phyloP scores from a whole-genome alignment of 176 grass and related monocot species.

The Eragrostis curvula region DNA sequence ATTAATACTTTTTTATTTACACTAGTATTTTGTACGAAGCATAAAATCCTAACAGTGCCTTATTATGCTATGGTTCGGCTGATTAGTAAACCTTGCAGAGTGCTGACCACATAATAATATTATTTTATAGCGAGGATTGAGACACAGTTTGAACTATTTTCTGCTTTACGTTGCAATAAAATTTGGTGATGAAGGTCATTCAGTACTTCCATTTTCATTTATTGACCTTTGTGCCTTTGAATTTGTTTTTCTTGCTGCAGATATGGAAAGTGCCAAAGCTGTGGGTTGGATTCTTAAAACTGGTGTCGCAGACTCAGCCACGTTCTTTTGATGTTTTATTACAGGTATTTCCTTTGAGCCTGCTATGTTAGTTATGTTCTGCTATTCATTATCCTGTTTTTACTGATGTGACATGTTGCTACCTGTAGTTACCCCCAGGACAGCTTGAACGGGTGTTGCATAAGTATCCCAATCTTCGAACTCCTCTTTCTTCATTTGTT shows the following conservation, averaged over 20 bases:
- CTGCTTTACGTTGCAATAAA: constrained; percentile 15
- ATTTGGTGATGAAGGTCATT: constrained; percentile 2
- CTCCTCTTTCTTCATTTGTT: constrained; percentile 76
- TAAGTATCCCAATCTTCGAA: constrained; percentile 66
- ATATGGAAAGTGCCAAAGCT: constrained; percentile 99
- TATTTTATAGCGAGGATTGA: not conserved
- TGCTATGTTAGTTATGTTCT: constrained; percentile 26
- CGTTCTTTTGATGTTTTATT: constrained; percentile 89
- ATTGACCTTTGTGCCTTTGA: constrained; percentile 13
- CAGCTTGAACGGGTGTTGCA: constrained; percentile 75
- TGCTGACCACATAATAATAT: not conserved
- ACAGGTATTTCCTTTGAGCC: constrained; percentile 53
- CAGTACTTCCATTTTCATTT: constrained; percentile 1
- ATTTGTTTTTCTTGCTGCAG: constrained; percentile 51
- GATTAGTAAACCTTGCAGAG: not conserved
- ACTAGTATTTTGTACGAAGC: not conserved
- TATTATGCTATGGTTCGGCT: not conserved
- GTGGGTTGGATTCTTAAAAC: constrained; percentile 95
- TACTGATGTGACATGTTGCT: constrained; percentile 45
- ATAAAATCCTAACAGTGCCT: not conserved
- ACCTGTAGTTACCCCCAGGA: constrained; percentile 68
- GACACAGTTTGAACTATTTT: constrained; percentile 29
- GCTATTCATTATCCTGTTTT: constrained; percentile 27
- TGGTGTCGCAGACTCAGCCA: constrained; percentile 86
- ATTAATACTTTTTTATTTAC: not conserved